Evolutionary conservation across 129 eudicot species (phyloP).

Genomic region (Chrysanthemum lavandulifolium): DNA sequence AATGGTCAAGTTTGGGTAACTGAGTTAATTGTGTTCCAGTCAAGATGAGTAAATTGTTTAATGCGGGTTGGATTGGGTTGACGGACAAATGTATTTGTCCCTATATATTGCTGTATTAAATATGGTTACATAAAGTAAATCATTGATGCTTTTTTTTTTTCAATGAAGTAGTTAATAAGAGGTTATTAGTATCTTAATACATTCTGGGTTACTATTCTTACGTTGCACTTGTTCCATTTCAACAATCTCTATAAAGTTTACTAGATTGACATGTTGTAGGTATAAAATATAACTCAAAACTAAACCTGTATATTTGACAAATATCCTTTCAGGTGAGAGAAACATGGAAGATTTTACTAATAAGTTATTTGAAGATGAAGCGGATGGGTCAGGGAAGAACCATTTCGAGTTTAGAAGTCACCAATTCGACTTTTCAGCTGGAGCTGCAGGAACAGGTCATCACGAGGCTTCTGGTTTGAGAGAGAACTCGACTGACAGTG

Average conservation of each 20-base stretch:
- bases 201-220: background rate
- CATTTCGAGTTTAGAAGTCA: background rate
- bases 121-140: too few relatives aligned
- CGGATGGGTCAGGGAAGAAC: slow-evolving; percentile 1
- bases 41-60: too few relatives aligned
- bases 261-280: slow-evolving; percentile 3
- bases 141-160: too few relatives aligned
- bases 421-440: slow-evolving; percentile 7
- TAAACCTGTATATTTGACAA: too few relatives aligned
- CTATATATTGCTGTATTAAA: too few relatives aligned
- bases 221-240: background rate
- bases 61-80: too few relatives aligned
- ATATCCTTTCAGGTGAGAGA: background rate
- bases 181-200: background rate
- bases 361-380: slow-evolving; percentile 20
- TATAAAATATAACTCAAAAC: background rate
- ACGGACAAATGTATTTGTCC: too few relatives aligned
- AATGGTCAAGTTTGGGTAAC: too few relatives aligned
- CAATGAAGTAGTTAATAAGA: too few relatives aligned
- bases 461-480: slow-evolving; percentile 9
- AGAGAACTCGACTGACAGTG: background rate
- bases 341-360: slow-evolving; percentile 8
- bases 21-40: too few relatives aligned
- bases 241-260: background rate
- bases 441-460: slow-evolving; percentile 17